Evolutionary conservation across 139 green algal species (phyloP), one percentile per base, ranked within the genome.

Genomic region (Closterium sp.): DNA sequence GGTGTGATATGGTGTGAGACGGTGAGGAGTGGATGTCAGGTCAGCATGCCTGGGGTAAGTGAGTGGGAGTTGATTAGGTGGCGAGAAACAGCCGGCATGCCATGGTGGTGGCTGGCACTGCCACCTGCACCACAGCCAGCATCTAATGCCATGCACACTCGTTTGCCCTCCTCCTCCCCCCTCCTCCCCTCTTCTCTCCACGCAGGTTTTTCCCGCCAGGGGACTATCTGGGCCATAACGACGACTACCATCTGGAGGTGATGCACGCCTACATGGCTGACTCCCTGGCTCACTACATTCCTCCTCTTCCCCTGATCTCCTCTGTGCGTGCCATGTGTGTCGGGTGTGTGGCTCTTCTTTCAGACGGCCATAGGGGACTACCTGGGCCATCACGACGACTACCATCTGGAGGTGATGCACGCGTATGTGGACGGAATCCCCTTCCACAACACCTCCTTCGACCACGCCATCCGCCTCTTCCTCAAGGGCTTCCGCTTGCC

Each of bases 181-280:
- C 38, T 17, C 38, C 38, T 50, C 38, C 38, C 38, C 38, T 50
- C 38, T 9, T 9, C 38, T 50, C 38, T 50, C 7, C 38, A 50
- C 13, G 38, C 38, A 10, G 22, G 27, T 62, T 17, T 62, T 11
- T 19, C 86, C 85, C 21, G 19, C 21, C 92, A 99, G 95, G 98
- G 9, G 97, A 99, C 90, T 99, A 98, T 96, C 95, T 99, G 42
- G 98, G 98, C 0, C 97, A 99, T 93, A 95, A 97, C 0, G 97
- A 99, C n/a, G 97, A 99, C 28, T 95, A 95, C 91, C 96, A 95
- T 90, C 90, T 99, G 38, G 96, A 96, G 87, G 98, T 99, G 31
- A 99, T 99, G 98, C 98, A 99, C 94, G 96, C 96, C 17, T 99
- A 98, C 95, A 97, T 99, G 17, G 98, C 99, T 87, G 93, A 88